These are phyloP conservation scores for Penicillium aurantiogriseum DNA, from an alignment of 2,329 filamentous ascomycete genomes.

Conservation along the genomic window DNA sequence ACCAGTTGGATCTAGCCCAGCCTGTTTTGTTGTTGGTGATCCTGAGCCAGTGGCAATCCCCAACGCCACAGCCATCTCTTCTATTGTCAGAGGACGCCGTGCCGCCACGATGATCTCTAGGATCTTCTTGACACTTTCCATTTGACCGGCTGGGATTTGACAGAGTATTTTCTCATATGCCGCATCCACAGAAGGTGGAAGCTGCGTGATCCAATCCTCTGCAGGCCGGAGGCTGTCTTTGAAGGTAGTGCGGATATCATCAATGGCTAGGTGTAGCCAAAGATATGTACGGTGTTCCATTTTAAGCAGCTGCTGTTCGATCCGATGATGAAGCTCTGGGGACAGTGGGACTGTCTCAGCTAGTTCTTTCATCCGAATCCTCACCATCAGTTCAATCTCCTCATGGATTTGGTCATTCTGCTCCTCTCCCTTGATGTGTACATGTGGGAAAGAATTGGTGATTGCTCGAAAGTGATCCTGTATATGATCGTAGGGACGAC, in stretches of 20 bases:
- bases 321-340: background rate
- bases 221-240: conserved; percentile 8
- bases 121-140: conserved; percentile 3
- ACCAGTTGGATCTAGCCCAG: no score
- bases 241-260: conserved; percentile 11
- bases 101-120: conserved; percentile 17
- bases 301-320: conserved; percentile 16
- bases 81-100: conserved; percentile 14
- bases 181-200: conserved; percentile 15
- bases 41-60: background rate
- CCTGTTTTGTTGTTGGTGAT: no score
- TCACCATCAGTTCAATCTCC: conserved; percentile 18
- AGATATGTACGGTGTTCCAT: conserved; percentile 24
- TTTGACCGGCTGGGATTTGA: conserved; percentile 1
- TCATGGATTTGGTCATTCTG: conserved; percentile 14
- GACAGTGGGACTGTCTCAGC: conserved; percentile 1
- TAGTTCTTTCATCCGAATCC: conserved; percentile 10
- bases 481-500: conserved; percentile 20
- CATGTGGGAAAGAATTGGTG: no score
- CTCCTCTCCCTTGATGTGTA: conserved; percentile 8
- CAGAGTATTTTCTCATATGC: conserved; percentile 19
- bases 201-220: conserved; percentile 5
- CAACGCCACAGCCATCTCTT: conserved; percentile 16
- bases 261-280: conserved; percentile 20
- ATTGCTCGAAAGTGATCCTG: conserved; percentile 2